A percentile compares a stretch with the other conserved stretches of the same genome.
Evolutionary conservation across 768 basidiomycete species (phyloP).

Genomic region (Agaricus subrufescens): DNA sequence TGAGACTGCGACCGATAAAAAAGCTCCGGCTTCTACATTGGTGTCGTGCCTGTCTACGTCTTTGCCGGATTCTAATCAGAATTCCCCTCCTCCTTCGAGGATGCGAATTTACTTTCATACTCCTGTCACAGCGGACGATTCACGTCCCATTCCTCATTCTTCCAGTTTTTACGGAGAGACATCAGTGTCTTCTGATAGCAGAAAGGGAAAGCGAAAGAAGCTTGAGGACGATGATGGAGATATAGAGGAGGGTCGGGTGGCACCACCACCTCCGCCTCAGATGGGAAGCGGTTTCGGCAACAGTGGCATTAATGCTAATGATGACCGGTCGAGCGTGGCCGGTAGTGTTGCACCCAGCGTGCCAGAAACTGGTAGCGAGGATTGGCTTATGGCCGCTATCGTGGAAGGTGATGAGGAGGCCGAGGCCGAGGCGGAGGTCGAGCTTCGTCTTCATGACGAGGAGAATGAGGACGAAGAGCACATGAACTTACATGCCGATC

Average conservation of each 20-base stretch:
- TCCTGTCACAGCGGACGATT: constrained; percentile 78
- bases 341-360: constrained; percentile 60
- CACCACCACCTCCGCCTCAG: constrained; percentile 57
- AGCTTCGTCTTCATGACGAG: constrained; percentile 29
- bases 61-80: constrained; percentile 26
- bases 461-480: constrained; percentile 43
- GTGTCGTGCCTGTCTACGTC: constrained; percentile 25
- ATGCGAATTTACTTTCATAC: constrained; percentile 93
- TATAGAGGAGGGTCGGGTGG: constrained; percentile 63
- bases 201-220: constrained; percentile 87
- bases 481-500: constrained; percentile 30
- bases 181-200: constrained; percentile 41
- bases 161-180: constrained; percentile 40
- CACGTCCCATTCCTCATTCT: constrained; percentile 64
- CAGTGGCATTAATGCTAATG: constrained; percentile 22
- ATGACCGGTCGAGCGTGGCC: constrained; percentile 54
- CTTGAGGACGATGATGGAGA: constrained; percentile 86
- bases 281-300: constrained; percentile 26
- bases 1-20: constrained; percentile 24
- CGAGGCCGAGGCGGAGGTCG: constrained; percentile 33
- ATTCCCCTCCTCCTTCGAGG: constrained; percentile 63
- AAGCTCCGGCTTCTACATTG: constrained; percentile 10
- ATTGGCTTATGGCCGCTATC: constrained; percentile 90
- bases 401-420: constrained; percentile 63
- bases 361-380: constrained; percentile 74